Evolutionary conservation across 169 alveolate species (phyloP).

Genomic region (Eimeria necatrix): DNA sequence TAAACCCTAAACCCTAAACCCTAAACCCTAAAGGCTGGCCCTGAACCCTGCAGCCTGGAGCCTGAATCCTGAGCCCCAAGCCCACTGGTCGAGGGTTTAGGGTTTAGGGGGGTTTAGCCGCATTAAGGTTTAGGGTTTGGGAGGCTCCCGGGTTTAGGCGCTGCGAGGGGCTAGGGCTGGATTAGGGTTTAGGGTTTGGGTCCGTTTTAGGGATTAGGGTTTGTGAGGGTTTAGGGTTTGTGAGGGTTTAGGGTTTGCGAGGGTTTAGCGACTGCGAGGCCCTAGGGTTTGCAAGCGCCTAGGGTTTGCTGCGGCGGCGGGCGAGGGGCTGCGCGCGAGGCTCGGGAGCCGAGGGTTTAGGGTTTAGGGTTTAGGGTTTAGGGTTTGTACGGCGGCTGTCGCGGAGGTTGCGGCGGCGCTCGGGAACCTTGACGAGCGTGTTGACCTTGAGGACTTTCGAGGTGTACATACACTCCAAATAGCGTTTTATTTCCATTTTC

Average conservation of each 20-base stretch:
- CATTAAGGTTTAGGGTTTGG: background rate
- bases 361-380: no score
- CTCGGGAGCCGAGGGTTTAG: no score
- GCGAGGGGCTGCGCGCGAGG: no score
- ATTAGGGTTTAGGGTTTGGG: slow-evolving; percentile 23
- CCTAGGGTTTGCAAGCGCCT: no score
- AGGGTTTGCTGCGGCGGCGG: no score
- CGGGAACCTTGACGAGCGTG: slow-evolving; percentile 91
- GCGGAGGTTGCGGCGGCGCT: slow-evolving; percentile 50
- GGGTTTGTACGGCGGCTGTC: background rate
- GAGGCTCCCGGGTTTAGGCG: no score
- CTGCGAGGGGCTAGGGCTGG: no score
- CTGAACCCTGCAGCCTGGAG: background rate
- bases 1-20: slow-evolving; percentile 1
- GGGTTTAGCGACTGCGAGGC: no score
- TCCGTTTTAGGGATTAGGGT: slow-evolving; percentile 38
- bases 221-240: no score
- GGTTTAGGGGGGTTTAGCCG: slow-evolving; percentile 21
- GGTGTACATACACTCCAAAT: slow-evolving; percentile 90
- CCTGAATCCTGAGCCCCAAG: background rate
- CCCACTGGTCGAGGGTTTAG: background rate
- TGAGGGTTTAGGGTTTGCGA: no score
- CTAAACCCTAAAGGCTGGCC: slow-evolving; percentile 25
- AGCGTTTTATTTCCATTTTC: slow-evolving; percentile 91
- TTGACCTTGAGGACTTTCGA: slow-evolving; percentile 91